These are phyloP conservation scores for Penicillium salamii DNA, from an alignment of 495 filamentous ascomycete species.

Conservation along the genomic window DNA sequence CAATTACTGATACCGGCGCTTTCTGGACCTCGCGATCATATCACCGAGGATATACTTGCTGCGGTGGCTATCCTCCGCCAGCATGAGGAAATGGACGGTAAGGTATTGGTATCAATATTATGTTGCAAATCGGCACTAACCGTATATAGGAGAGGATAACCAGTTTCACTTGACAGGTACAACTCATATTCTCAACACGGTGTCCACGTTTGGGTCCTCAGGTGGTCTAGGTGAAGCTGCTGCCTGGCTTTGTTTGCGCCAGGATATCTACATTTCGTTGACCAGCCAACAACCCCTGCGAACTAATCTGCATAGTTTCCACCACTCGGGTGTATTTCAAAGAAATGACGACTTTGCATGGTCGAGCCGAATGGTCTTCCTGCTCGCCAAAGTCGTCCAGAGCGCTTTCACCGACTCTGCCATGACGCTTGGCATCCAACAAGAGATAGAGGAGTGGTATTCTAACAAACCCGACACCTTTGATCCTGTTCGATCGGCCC, in stretches of 20 bases:
- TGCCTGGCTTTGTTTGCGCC: slow-evolving; percentile 31
- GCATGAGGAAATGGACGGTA: slow-evolving; percentile 33
- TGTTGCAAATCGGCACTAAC: not conserved
- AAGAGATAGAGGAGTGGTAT: slow-evolving; percentile 25
- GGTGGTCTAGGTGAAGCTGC: slow-evolving; percentile 30
- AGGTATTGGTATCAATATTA: not conserved
- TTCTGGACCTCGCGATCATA: slow-evolving; percentile 17
- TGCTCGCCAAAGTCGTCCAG: slow-evolving; percentile 25
- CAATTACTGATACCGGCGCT: slow-evolving; percentile 25
- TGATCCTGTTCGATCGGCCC: slow-evolving; percentile 16
- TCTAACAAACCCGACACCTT: slow-evolving; percentile 25
- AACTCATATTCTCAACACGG: slow-evolving; percentile 28
- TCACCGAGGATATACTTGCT: slow-evolving; percentile 27
- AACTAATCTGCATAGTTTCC: slow-evolving; percentile 25
- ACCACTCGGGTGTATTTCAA: slow-evolving; percentile 21
- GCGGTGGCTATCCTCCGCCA: slow-evolving; percentile 30
- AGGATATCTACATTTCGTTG: slow-evolving; percentile 29
- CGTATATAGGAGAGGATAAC: slow-evolving; percentile 26
- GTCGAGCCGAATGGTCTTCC: slow-evolving; percentile 28
- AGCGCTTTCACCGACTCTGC: slow-evolving; percentile 14
- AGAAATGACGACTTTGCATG: slow-evolving; percentile 31
- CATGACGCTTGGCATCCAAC: not conserved
- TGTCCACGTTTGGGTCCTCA: slow-evolving; percentile 25
- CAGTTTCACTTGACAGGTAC: slow-evolving; percentile 31
- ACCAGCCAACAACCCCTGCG: slow-evolving; percentile 24